Evolutionary conservation across 179 eudicot species (phyloP), one percentile per base, ranked within the genome.

Genomic region (Carnegiea gigantea): DNA sequence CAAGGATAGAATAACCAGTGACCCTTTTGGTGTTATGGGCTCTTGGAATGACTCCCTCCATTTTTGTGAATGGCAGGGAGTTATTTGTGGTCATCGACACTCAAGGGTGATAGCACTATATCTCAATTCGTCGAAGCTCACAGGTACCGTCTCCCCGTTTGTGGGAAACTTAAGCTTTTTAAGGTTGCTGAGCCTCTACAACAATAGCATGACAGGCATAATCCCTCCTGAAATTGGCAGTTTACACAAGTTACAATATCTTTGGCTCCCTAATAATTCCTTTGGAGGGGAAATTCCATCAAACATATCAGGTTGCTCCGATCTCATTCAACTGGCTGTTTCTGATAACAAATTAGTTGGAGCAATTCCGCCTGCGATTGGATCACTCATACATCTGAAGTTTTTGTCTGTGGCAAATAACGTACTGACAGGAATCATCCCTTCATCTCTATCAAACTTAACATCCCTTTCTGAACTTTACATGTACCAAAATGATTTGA

Each of bases 341-440:
- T 7, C 1, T 10, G 0, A 85, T 88, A 93, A 86, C 93, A 91
- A 65, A 92, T 67, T 81, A 79, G 68, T 49, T n/a, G 85, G 83
- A 76, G 46, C 0, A 5, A 65, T 81, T 11, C 79, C 83, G 5
- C 38, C 40, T 30, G 23, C 10, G 79, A 44, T 81, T 76, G 79
- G 79, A 48, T 30, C 44, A 48, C 60, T 81, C 24, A 65, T 17
- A 49, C 14, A 65, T 76, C 44, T 81, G n/a, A 64, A 48, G 18
- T 0, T 9, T 64, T 62, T 82, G 33, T 11, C 11, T n/a, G 70
- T 82, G 59, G 38, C 21, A 38, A 12, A 3, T 2, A 82, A 82
- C 57, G 54, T 43, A 21, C 26, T 82, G 48, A 20, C 59, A 70
- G 84, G 84, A 17, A 26, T 3, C 21, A 68, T 84, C 36, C 81